phyloP scores from a whole-genome alignment of 2,329 filamentous ascomycete genomes.

The Calonectria hawksworthii region DNA sequence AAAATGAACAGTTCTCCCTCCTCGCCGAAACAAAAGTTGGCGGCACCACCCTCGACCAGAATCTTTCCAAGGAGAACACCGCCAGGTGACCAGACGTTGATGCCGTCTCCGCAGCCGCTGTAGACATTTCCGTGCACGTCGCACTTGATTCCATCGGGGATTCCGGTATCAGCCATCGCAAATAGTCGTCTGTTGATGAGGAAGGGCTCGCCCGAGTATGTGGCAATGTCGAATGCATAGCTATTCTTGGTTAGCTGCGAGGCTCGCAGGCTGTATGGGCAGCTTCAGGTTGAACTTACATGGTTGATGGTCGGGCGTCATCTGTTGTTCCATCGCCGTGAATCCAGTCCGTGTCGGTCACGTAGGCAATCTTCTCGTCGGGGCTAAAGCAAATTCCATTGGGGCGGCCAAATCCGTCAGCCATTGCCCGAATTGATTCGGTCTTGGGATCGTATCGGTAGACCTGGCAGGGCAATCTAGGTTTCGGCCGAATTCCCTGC shows the following conservation, averaged over 20 bases:
- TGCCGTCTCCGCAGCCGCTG: conserved; percentile 62
- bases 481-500: conserved; percentile 60
- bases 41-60: conserved; percentile 55
- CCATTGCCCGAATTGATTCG: conserved; percentile 58
- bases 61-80: conserved; percentile 63
- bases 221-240: conserved; percentile 53
- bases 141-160: conserved; percentile 64
- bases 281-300: conserved; percentile 39
- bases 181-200: conserved; percentile 58
- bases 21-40: conserved; percentile 64
- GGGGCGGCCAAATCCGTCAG: conserved; percentile 62
- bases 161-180: conserved; percentile 61
- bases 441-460: conserved; percentile 60
- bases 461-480: conserved; percentile 61
- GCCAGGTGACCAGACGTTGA: conserved; percentile 62
- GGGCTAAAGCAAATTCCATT: conserved; percentile 63
- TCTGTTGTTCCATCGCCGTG: conserved; percentile 52
- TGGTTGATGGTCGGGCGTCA: conserved; percentile 37
- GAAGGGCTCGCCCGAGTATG: conserved; percentile 6
- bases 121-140: conserved; percentile 64
- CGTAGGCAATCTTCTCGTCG: conserved; percentile 58
- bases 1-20: conserved; percentile 60
- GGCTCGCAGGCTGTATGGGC: too few species aligned
- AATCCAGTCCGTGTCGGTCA: conserved; percentile 58
- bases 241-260: conserved; percentile 30